Conservation (phyloP, 1,139 yeast species). For the Candida smagusa region DNA sequence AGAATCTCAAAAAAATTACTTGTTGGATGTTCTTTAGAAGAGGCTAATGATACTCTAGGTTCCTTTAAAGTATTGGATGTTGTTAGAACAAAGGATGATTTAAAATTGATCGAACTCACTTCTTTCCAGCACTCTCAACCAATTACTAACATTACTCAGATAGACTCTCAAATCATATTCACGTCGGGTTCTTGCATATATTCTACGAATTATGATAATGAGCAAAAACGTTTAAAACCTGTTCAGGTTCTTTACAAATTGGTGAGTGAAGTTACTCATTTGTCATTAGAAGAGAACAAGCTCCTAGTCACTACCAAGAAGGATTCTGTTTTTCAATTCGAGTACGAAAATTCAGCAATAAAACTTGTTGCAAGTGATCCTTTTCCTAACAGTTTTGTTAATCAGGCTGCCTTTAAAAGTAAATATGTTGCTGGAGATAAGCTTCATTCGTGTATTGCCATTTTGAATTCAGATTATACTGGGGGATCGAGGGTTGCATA, state of each 20-base stretch:
- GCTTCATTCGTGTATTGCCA: slow-evolving; percentile 33
- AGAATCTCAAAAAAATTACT: slow-evolving; percentile 37
- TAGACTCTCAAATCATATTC: slow-evolving; percentile 33
- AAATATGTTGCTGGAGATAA: slow-evolving; percentile 41
- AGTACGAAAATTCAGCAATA: slow-evolving; percentile 10
- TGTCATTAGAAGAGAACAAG: slow-evolving; percentile 21
- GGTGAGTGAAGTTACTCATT: slow-evolving; percentile 36
- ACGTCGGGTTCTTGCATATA: slow-evolving; percentile 31
- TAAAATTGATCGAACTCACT: slow-evolving; percentile 33
- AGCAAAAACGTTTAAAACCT: slow-evolving; percentile 35
- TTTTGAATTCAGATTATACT: slow-evolving; percentile 18
- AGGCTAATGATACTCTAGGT: slow-evolving; percentile 20
- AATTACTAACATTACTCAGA: slow-evolving; percentile 35
- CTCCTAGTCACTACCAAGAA: slow-evolving; percentile 34
- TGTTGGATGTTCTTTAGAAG: slow-evolving; percentile 33
- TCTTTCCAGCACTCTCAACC: slow-evolving; percentile 36
- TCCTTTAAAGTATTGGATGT: slow-evolving; percentile 44
- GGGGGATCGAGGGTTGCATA: slow-evolving; percentile 10
- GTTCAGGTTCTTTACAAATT: slow-evolving; percentile 25
- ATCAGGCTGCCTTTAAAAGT: slow-evolving; percentile 27
- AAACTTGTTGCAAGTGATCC: slow-evolving; percentile 30
- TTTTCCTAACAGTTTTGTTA: slow-evolving; percentile 36
- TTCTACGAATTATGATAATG: slow-evolving; percentile 37
- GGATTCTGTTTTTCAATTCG: slow-evolving; percentile 37
- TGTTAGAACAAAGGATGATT: slow-evolving; percentile 17